Conservation (phyloP, 2,329 filamentous ascomycete species). For the Cladosporium sp. region DNA sequence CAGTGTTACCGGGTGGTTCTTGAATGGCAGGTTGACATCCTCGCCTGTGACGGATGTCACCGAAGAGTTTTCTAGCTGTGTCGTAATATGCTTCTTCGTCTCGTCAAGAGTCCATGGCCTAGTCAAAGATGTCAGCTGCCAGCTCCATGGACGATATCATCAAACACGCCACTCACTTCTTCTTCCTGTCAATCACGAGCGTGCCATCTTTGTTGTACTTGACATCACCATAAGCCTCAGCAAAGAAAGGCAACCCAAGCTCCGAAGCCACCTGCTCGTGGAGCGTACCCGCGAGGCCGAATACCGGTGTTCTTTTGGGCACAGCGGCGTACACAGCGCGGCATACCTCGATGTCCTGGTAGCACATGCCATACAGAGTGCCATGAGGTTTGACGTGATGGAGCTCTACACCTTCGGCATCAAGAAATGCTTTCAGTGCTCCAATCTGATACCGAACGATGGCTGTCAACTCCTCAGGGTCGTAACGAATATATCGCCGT, state of each 20-base stretch:
- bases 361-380: constrained; percentile 55
- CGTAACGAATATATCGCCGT: constrained; percentile 43
- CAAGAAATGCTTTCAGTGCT: constrained; percentile 56
- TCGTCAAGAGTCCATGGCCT: constrained; percentile 42
- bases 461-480: constrained; percentile 6
- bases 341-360: constrained; percentile 48
- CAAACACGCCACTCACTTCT: constrained; percentile 39
- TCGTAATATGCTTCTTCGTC: constrained; percentile 37
- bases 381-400: constrained; percentile 61
- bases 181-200: constrained; percentile 56
- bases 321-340: constrained; percentile 52
- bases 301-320: constrained; percentile 48
- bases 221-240: constrained; percentile 51
- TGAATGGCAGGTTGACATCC: constrained; percentile 37
- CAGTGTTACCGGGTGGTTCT: constrained; percentile 39
- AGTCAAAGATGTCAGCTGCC: not conserved
- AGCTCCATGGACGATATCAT: not conserved
- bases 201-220: constrained; percentile 50
- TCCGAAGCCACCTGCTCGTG: constrained; percentile 53
- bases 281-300: constrained; percentile 52
- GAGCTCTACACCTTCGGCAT: constrained; percentile 52
- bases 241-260: constrained; percentile 50
- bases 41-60: constrained; percentile 42
- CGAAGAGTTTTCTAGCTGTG: constrained; percentile 37
- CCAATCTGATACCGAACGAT: constrained; percentile 61